Evolutionary conservation across 306 rosid genomes (phyloP), one percentile per base, ranked within the genome.

Genomic region (Erythrophleum fordii): DNA sequence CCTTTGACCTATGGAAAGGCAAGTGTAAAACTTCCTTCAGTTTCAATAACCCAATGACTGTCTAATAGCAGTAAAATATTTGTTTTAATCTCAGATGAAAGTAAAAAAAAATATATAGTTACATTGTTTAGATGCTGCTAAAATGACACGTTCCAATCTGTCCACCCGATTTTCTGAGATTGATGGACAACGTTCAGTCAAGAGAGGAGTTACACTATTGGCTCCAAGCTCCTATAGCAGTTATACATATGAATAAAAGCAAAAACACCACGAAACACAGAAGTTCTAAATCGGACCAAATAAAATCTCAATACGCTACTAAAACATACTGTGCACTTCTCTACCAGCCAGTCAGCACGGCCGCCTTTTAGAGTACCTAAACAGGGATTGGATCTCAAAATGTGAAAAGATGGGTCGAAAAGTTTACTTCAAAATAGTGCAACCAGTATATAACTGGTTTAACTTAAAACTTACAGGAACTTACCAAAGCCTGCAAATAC

Each of bases 111-210:
- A n/a, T n/a, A 58, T 29, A 39, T 37, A 70, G 53, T 82, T 85
- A 95, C 99, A 88, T 86, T 95, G 98, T 87, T 95, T 95, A 58
- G 97, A 81, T 52, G 99, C 99, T 73, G 97, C 99, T 77, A 95
- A 80, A 82, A 88, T 86, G 66, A 95, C 95, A 53, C 97, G 95
- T 80, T 91, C 87, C 87, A 91, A 87, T 81, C 99, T 90, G 78
- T 93, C 94, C 59, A 84, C 83, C 52, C 95, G 91, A 76, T 80
- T 90, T 75, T 91, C 97, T 26, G 99, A 86, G 78, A 95, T 85
- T 73, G 90, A 82, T 37, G 91, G 83, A 85, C 97, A 95, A 45
- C 95, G 95, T 77, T 93, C 97, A 42, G 99, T 93, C 85, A 95
- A 82, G 60, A 95, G 83, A 61, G 99, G 97, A 55, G 97, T 95